Conservation (phyloP, 106 monocot species). For the Platanthera guangdongensis region DNA sequence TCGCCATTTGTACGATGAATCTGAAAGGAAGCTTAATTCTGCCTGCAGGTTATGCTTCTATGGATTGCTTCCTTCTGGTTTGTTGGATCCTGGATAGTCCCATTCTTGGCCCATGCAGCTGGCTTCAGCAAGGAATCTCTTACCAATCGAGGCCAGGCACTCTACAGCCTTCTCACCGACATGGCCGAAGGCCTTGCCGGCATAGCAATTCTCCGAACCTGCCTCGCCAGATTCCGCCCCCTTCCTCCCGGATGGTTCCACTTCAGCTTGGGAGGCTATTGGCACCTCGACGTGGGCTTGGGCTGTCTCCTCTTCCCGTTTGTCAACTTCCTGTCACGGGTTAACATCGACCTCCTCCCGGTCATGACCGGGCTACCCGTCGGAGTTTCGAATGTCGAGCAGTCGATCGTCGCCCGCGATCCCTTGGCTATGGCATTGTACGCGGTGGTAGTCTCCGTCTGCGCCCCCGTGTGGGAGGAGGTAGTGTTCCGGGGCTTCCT, state of each 20-base stretch:
- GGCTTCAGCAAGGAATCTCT: constrained; percentile 48
- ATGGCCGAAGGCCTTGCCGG: constrained; percentile 47
- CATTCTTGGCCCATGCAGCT: constrained; percentile 39
- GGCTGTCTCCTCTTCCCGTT: constrained; percentile 49
- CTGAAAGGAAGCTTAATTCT: neutral
- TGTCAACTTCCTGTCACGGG: constrained; percentile 36
- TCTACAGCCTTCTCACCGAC: constrained; percentile 55
- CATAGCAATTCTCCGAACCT: constrained; percentile 43
- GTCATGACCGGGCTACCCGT: constrained; percentile 20
- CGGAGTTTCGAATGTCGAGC: constrained; percentile 41
- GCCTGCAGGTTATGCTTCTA: constrained; percentile 49
- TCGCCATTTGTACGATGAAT: neutral
- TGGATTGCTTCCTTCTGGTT: constrained; percentile 58
- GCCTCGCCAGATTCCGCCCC: constrained; percentile 38
- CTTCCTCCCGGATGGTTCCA: constrained; percentile 50
- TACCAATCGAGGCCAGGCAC: constrained; percentile 46
- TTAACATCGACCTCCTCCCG: constrained; percentile 41
- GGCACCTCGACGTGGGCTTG: constrained; percentile 45
- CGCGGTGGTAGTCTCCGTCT: constrained; percentile 41
- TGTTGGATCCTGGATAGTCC: constrained; percentile 54
- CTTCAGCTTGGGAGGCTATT: constrained; percentile 44
- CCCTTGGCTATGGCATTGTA: constrained; percentile 54
- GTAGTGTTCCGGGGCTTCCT: constrained; percentile 58
- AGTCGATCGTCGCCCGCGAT: constrained; percentile 49
- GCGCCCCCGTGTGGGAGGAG: constrained; percentile 59